Conservation (phyloP, 2,329 filamentous ascomycete genomes). For the Plenodomus lindquistii region DNA sequence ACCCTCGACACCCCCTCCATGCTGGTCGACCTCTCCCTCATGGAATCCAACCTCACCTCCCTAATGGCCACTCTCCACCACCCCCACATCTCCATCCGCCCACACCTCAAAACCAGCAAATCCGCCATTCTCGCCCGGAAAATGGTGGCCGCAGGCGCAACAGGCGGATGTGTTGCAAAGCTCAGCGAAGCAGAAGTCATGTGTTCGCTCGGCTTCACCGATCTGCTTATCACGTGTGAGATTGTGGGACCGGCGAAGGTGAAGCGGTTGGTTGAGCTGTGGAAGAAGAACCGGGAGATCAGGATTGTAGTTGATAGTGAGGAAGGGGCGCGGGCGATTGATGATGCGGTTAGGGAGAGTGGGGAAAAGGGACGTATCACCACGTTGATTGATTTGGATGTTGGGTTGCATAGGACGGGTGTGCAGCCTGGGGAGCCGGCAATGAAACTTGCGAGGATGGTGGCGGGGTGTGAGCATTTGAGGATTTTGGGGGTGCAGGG, state of each 20-base stretch:
- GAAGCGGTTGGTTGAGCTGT: constrained; percentile 51
- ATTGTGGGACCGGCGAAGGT: constrained; percentile 55
- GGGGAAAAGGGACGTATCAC: constrained; percentile 46
- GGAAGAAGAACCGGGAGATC: constrained; percentile 43
- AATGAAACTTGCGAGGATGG: constrained; percentile 45
- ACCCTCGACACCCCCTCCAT: constrained; percentile 60
- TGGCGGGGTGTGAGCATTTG: constrained; percentile 46
- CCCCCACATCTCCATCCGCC: constrained; percentile 52
- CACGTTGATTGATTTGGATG: constrained; percentile 55
- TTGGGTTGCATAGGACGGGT: constrained; percentile 56
- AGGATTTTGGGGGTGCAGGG: constrained; percentile 56
- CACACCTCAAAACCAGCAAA: constrained; percentile 60
- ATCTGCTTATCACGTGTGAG: constrained; percentile 58
- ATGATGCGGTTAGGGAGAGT: constrained; percentile 46
- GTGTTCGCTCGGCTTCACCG: constrained; percentile 51
- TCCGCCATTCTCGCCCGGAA: constrained; percentile 51
- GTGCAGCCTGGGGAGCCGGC: constrained; percentile 50
- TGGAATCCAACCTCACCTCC: constrained; percentile 56
- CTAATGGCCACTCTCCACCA: constrained; percentile 53
- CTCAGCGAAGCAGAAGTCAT: constrained; percentile 50
- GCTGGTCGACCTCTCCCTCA: constrained; percentile 58
- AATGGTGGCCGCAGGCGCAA: constrained; percentile 53
- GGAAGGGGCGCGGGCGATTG: constrained; percentile 51
- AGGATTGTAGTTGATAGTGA: constrained; percentile 56
- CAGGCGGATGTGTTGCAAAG: constrained; percentile 58